Conservation (phyloP, 2,329 filamentous ascomycete species). For the Exophiala oligosperma region DNA sequence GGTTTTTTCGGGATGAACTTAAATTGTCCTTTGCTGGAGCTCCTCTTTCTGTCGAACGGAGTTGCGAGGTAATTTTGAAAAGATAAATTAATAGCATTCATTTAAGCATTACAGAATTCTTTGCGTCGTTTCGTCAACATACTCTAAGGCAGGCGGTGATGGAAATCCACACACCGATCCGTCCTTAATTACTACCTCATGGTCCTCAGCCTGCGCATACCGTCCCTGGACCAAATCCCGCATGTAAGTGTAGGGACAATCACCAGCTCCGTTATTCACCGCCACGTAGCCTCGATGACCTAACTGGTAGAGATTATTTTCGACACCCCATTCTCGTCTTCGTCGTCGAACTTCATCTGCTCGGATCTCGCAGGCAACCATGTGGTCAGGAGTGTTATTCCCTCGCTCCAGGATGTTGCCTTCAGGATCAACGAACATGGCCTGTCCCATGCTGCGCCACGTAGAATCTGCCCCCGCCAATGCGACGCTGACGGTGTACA, state of each 20-base stretch:
- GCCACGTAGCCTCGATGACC: conserved; percentile 11
- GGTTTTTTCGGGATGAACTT: no score
- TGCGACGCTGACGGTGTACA: conserved; percentile 12
- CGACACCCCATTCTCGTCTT: conserved; percentile 6
- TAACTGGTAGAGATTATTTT: conserved; percentile 13
- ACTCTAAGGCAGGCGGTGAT: background rate
- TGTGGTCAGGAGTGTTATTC: conserved; percentile 1
- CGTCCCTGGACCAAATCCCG: background rate
- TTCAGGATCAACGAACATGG: conserved; percentile 7
- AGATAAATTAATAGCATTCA: no score
- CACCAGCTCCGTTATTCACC: conserved; percentile 1
- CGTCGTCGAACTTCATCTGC: conserved; percentile 6
- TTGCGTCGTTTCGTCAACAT: background rate
- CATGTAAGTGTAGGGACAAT: conserved; percentile 13
- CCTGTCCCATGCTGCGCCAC: conserved; percentile 8
- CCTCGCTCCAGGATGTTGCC: conserved; percentile 3
- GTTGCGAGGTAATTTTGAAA: no score
- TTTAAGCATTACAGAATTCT: no score
- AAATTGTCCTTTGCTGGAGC: no score
- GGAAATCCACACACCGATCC: conserved; percentile 4
- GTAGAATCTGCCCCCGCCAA: conserved; percentile 7
- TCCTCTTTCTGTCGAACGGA: no score
- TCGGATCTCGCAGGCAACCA: conserved; percentile 7
- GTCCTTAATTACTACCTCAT: conserved; percentile 4
- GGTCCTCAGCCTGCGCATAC: conserved; percentile 1